phyloP scores from a whole-genome alignment of 306 rosid genomes.

The Cyclanthera cordifolia region DNA sequence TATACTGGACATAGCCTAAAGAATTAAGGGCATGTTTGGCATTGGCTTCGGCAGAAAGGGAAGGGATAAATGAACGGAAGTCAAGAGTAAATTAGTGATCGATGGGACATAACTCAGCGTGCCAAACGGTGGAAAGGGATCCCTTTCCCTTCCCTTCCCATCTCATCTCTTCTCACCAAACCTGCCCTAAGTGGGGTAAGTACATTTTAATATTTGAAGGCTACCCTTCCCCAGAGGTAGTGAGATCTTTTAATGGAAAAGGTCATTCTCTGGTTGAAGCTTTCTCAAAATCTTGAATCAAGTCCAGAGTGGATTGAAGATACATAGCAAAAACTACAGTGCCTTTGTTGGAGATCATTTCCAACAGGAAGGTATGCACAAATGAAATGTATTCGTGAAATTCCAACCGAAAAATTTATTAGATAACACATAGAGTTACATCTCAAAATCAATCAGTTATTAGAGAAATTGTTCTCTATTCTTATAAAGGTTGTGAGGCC shows the following conservation, averaged over 20 bases:
- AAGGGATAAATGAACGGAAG: no score
- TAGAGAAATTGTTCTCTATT: no score
- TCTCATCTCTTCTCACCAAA: no score
- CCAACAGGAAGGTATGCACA: not conserved
- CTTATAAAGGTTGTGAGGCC: no score
- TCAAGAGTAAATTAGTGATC: no score
- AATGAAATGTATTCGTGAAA: not conserved
- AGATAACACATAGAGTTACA: no score
- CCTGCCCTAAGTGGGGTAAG: not conserved
- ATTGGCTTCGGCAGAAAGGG: no score
- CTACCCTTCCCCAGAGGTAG: not conserved
- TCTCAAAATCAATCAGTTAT: no score
- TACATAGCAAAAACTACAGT: not conserved
- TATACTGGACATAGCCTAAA: not conserved
- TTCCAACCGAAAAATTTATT: not conserved
- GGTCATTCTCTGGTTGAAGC: not conserved
- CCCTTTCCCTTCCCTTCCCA: no score
- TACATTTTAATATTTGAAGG: not conserved
- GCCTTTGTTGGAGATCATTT: not conserved
- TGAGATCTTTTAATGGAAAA: not conserved
- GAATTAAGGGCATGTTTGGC: no score
- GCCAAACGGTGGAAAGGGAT: no score
- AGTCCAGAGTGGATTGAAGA: not conserved
- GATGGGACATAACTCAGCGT: no score
- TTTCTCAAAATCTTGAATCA: not conserved